These are phyloP conservation scores for Lactarius quietus DNA, from an alignment of 768 basidiomycete species.

Conservation along the genomic window DNA sequence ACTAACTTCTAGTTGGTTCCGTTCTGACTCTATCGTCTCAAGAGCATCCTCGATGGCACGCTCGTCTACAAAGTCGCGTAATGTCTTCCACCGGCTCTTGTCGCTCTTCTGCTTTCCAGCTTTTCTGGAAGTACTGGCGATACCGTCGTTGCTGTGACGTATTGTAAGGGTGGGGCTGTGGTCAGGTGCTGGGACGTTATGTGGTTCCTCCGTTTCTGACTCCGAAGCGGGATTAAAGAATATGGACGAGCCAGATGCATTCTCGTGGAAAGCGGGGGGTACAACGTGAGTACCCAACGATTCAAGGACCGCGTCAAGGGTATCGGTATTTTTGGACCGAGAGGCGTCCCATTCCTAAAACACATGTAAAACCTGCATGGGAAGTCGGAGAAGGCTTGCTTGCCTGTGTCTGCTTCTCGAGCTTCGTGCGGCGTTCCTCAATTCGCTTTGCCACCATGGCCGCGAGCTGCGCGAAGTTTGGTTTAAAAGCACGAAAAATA, in stretches of 20 bases:
- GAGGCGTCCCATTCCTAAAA: constrained; percentile 67
- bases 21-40: constrained; percentile 69
- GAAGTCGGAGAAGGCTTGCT: constrained; percentile 21
- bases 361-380: neutral
- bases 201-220: constrained; percentile 32
- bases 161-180: constrained; percentile 46
- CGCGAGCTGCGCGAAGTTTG: constrained; percentile 49
- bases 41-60: constrained; percentile 72
- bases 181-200: constrained; percentile 25
- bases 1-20: constrained; percentile 63
- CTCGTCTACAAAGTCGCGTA: constrained; percentile 85
- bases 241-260: constrained; percentile 63
- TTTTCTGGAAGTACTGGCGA: constrained; percentile 18
- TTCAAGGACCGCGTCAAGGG: constrained; percentile 68
- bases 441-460: constrained; percentile 69
- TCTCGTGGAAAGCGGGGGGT: constrained; percentile 72
- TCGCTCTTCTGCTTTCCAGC: constrained; percentile 35
- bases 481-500: neutral
- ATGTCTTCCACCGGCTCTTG: constrained; percentile 68
- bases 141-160: constrained; percentile 26
- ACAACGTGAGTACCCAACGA: constrained; percentile 68
- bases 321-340: constrained; percentile 55
- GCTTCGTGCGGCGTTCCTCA: constrained; percentile 60
- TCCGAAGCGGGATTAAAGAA: constrained; percentile 72
- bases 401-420: constrained; percentile 62